Evolutionary conservation across 495 filamentous ascomycete species (phyloP).

Genomic region (Daldinia loculata): DNA sequence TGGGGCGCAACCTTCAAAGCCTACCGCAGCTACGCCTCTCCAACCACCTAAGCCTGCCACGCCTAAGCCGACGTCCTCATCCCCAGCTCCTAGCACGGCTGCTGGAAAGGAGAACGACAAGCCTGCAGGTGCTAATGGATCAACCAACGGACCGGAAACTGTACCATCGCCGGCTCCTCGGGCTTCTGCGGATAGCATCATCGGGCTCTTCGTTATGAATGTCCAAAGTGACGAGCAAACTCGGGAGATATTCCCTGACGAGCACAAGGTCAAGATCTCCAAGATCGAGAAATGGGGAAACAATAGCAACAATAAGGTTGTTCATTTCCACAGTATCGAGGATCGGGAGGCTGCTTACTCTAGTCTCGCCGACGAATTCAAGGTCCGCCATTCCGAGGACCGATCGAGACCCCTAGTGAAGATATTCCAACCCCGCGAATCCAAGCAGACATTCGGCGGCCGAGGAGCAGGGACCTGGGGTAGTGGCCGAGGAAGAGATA

Average conservation of each 20-base stretch:
- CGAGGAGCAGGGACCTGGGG: conserved; percentile 78
- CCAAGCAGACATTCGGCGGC: conserved; percentile 57
- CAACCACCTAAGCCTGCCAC: conserved; percentile 62
- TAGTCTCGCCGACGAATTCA: conserved; percentile 75
- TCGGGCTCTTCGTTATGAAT: conserved; percentile 85
- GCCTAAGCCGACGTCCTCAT: conserved; percentile 54
- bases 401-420: conserved; percentile 80
- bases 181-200: conserved; percentile 59
- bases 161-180: conserved; percentile 56
- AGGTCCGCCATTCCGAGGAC: conserved; percentile 68
- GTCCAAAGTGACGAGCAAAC: conserved; percentile 79
- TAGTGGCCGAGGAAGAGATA: conserved; percentile 67
- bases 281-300: conserved; percentile 80
- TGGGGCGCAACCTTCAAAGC: conserved; percentile 50
- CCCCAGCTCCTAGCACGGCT: conserved; percentile 44
- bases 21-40: conserved; percentile 49
- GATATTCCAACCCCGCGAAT: conserved; percentile 74
- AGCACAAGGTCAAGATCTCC: conserved; percentile 78
- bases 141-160: conserved; percentile 58
- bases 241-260: conserved; percentile 78
- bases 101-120: conserved; percentile 60
- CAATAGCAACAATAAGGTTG: conserved; percentile 77
- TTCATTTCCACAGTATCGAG: conserved; percentile 77
- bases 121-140: conserved; percentile 58
- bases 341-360: conserved; percentile 80